These are phyloP conservation scores for Ballota nigra DNA, from an alignment of 257 asterid species.

Conservation along the genomic window DNA sequence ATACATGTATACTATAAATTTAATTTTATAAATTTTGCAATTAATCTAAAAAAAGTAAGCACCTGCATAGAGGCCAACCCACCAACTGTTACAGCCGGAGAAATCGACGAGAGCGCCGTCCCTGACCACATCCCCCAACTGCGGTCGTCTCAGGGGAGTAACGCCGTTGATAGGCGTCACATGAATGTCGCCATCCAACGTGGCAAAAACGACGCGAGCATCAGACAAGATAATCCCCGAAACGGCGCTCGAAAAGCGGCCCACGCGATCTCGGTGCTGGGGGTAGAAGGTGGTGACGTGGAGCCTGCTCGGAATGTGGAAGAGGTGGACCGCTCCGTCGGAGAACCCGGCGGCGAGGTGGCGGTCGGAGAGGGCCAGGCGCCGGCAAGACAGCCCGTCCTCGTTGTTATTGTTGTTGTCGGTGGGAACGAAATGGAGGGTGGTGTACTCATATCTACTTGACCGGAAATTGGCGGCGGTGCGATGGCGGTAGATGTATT, in stretches of 20 bases:
- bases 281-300: slow-evolving; percentile 61
- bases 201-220: slow-evolving; percentile 53
- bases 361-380: slow-evolving; percentile 66
- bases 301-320: slow-evolving; percentile 43
- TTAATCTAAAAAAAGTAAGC: neutral
- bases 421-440: slow-evolving; percentile 52
- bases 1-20: no score
- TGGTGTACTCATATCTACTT: slow-evolving; percentile 33
- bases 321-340: slow-evolving; percentile 69
- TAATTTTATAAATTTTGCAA: no score
- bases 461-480: slow-evolving; percentile 57
- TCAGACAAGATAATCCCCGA: slow-evolving; percentile 63
- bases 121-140: slow-evolving; percentile 67
- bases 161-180: slow-evolving; percentile 38
- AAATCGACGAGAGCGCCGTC: slow-evolving; percentile 85
- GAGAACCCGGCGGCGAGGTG: slow-evolving; percentile 82
- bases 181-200: slow-evolving; percentile 74
- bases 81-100: slow-evolving; percentile 71
- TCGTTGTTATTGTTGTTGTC: slow-evolving; percentile 43
- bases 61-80: slow-evolving; percentile 98
- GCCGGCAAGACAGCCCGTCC: slow-evolving; percentile 59
- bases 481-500: slow-evolving; percentile 65
- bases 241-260: slow-evolving; percentile 62
- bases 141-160: slow-evolving; percentile 49
- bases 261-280: slow-evolving; percentile 61